Evolutionary conservation across 306 rosid species (phyloP), one percentile per base, ranked within the genome.

Genomic region (Cicer bijugum): DNA sequence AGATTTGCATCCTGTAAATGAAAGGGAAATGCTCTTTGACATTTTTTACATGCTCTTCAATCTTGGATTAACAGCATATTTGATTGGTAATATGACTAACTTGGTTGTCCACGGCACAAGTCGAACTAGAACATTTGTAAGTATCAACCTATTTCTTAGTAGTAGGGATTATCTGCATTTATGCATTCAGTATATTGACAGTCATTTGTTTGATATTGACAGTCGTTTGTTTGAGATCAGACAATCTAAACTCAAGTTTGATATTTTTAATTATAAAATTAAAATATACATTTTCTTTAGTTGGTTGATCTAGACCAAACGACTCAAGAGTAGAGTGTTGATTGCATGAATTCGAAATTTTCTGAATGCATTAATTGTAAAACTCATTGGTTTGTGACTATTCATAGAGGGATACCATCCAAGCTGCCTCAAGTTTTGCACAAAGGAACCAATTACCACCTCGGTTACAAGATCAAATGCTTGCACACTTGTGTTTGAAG

Each of bases 11-110:
- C 97, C 97, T 0, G 97, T 91, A 62, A 95, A 91, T 76, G 51
- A 92, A 28, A 76, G 93, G 61, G 99, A 95, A 84, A 95, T 91
- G 97, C 9, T 87, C 74, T 91, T 91, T 75, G 93, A 90, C 82
- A 91, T 88, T 72, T 85, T 87, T 79, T 95, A 85, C 79, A 95
- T 90, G 97, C 88, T 95, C 17, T 95, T 91, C 75, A 95, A 91
- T 72, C 86, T 91, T 67, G 97, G 96, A 7, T 86, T 95, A 84
- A 95, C 96, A 0, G 91, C 99, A 12, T 95, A 91, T 75, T 89
- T 95, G 83, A 95, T 95, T 50, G 99, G 99, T 80, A 95, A 95
- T 37, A 95, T 95, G 97, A 95, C 97, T 79, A 91, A 95, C 82
- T 87, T 95, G 78, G 90, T 95, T 58, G 99, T 95, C 78, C 95